A percentile compares a stretch with the other conserved stretches of the same genome.
Evolutionary conservation across 495 filamentous ascomycete species (phyloP).

Genomic region (Penicillium canariense): DNA sequence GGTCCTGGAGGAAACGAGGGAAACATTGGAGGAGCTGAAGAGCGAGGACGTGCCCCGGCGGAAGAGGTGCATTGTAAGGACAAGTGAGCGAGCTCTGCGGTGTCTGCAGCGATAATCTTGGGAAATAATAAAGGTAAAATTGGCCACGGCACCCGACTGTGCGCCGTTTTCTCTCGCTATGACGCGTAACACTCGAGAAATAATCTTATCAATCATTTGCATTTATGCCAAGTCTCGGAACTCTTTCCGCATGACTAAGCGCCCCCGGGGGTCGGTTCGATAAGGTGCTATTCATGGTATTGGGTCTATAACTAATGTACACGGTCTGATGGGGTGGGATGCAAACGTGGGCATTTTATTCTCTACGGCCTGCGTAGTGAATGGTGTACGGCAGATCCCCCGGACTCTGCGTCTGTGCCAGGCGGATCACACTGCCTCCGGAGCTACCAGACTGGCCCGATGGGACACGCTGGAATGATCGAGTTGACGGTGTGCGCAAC

Average conservation of each 20-base stretch:
- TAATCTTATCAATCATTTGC: slow-evolving; percentile 37
- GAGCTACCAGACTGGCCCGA: slow-evolving; percentile 41
- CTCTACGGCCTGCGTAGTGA: slow-evolving; percentile 25
- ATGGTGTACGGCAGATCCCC: slow-evolving; percentile 48
- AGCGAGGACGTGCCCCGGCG: slow-evolving; percentile 35
- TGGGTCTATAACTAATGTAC: slow-evolving; percentile 25
- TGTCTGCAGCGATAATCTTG: too few species aligned
- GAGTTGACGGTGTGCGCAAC: slow-evolving; percentile 35
- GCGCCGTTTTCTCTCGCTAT: neutral
- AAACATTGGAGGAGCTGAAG: slow-evolving; percentile 33
- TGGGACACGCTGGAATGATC: slow-evolving; percentile 34
- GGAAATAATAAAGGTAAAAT: neutral
- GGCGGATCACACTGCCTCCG: slow-evolving; percentile 47
- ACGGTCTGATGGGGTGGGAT: slow-evolving; percentile 5
- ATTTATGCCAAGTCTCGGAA: slow-evolving; percentile 25
- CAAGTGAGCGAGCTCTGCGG: neutral
- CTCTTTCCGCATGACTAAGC: slow-evolving; percentile 25
- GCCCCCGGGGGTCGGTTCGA: slow-evolving; percentile 20
- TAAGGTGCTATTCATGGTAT: too few species aligned
- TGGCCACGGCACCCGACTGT: neutral
- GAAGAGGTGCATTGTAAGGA: slow-evolving; percentile 37
- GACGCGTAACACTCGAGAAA: slow-evolving; percentile 2
- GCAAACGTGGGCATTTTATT: slow-evolving; percentile 2
- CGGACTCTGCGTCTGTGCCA: slow-evolving; percentile 35
- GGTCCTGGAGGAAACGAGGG: slow-evolving; percentile 29